These are phyloP conservation scores for Termitomyces sp. DNA, from an alignment of 768 basidiomycete genomes.

Conservation along the genomic window DNA sequence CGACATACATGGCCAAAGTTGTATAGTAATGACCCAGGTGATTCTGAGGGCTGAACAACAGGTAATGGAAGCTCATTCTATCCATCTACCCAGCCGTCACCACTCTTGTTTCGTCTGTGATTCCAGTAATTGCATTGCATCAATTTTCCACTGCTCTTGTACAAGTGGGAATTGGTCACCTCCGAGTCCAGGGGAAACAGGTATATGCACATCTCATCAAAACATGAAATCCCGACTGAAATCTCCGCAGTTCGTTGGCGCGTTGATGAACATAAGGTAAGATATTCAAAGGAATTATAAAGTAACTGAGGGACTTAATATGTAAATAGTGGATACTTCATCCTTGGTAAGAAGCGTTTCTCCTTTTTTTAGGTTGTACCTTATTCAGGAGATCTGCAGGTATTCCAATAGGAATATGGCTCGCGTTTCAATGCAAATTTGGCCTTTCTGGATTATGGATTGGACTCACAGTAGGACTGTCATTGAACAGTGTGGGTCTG, in stretches of 20 bases:
- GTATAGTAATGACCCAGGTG: slow-evolving; percentile 64
- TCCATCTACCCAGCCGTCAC: slow-evolving; percentile 38
- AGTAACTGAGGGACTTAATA: not conserved
- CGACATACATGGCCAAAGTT: slow-evolving; percentile 49
- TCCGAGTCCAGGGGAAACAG: slow-evolving; percentile 80
- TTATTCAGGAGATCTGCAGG: not conserved
- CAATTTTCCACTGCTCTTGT: slow-evolving; percentile 78
- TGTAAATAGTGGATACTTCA: not conserved
- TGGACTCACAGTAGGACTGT: slow-evolving; percentile 6
- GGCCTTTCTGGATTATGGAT: slow-evolving; percentile 9
- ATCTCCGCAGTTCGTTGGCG: slow-evolving; percentile 51
- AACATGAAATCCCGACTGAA: not conserved
- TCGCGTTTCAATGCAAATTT: slow-evolving; percentile 3
- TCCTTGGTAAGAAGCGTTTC: not conserved
- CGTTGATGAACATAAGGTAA: slow-evolving; percentile 69
- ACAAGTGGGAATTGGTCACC: slow-evolving; percentile 64
- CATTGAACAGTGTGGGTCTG: not conserved
- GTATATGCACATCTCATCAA: slow-evolving; percentile 21
- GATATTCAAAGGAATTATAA: not conserved
- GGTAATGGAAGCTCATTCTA: not conserved
- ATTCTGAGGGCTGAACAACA: slow-evolving; percentile 4
- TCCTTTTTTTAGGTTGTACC: not conserved
- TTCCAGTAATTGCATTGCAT: slow-evolving; percentile 72
- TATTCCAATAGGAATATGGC: slow-evolving; percentile 2
- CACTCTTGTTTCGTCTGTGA: slow-evolving; percentile 52